Percentiles rank a stretch among this genome's conserved stretches.
Evolutionary conservation across 768 basidiomycete genomes (phyloP).

Genomic region (Lactifluus volemus): DNA sequence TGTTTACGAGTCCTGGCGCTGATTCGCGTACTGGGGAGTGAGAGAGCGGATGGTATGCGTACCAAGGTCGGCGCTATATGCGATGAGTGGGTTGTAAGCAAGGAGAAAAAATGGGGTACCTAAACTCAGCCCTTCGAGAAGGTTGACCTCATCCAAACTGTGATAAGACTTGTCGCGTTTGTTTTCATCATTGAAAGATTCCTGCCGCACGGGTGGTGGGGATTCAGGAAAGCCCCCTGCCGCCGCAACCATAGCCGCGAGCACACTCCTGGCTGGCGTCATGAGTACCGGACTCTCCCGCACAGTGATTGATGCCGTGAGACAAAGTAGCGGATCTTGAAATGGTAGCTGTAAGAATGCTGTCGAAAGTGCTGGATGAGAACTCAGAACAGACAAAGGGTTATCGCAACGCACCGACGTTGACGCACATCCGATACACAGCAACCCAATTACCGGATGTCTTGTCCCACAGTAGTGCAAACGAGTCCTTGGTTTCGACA

Average conservation of each 20-base stretch:
- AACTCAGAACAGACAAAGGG: background rate
- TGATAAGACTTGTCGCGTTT: slow-evolving; percentile 33
- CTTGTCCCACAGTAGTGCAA: slow-evolving; percentile 60
- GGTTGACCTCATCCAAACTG: slow-evolving; percentile 58
- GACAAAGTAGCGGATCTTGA: slow-evolving; percentile 66
- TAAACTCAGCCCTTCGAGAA: slow-evolving; percentile 56
- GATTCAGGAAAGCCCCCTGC: slow-evolving; percentile 28
- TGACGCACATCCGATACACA: slow-evolving; percentile 67
- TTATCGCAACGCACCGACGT: slow-evolving; percentile 53
- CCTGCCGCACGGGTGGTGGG: slow-evolving; percentile 25
- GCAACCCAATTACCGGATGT: slow-evolving; percentile 62
- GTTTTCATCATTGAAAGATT: slow-evolving; percentile 23
- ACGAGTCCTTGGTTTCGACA: slow-evolving; percentile 37
- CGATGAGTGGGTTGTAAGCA: background rate
- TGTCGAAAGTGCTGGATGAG: background rate
- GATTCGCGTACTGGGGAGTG: slow-evolving; percentile 62
- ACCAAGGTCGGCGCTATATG: slow-evolving; percentile 38
- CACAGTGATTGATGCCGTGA: slow-evolving; percentile 83
- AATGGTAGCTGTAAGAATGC: slow-evolving; percentile 53
- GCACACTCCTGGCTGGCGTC: slow-evolving; percentile 31
- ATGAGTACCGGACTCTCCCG: slow-evolving; percentile 61
- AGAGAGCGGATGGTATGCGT: slow-evolving; percentile 28
- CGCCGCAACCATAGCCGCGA: slow-evolving; percentile 29
- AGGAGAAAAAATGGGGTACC: slow-evolving; percentile 31
- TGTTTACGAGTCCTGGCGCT: slow-evolving; percentile 59